Conservation (phyloP, 805 yeast genomes). For the Kodamaea restingae region DNA sequence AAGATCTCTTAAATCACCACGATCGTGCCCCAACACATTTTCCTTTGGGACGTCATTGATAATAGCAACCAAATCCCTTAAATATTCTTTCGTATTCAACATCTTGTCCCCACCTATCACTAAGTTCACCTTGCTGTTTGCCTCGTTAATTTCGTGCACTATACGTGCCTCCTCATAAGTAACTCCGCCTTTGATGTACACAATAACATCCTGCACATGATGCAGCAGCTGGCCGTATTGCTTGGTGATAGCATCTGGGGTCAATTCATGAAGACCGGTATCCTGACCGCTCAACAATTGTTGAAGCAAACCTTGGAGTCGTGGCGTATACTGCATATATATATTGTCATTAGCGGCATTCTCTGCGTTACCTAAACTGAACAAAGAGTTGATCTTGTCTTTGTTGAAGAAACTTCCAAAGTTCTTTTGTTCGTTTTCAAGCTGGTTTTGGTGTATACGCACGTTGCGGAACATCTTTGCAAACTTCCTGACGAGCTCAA, state of each 20-base stretch:
- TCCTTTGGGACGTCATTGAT: constrained; percentile 18
- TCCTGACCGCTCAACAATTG: constrained; percentile 15
- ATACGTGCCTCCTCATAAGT: constrained; percentile 91
- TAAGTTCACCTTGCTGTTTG: constrained; percentile 56
- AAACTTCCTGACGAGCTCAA: constrained; percentile 29
- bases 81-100: constrained; percentile 34
- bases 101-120: constrained; percentile 68
- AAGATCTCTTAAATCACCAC: constrained; percentile 41
- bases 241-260: constrained; percentile 32
- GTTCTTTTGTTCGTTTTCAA: constrained; percentile 13
- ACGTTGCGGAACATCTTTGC: constrained; percentile 19
- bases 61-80: constrained; percentile 28
- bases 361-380: constrained; percentile 21
- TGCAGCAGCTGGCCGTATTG: constrained; percentile 20
- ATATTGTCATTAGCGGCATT: constrained; percentile 53
- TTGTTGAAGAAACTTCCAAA: constrained; percentile 30
- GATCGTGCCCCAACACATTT: constrained; percentile 33
- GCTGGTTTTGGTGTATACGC: constrained; percentile 6
- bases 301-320: constrained; percentile 46
- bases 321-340: constrained; percentile 88
- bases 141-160: constrained; percentile 63
- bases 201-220: constrained; percentile 57
- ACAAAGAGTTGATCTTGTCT: constrained; percentile 30
- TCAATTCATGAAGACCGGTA: constrained; percentile 18
- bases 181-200: constrained; percentile 80